phyloP scores from a whole-genome alignment of 2,329 filamentous ascomycete species.

The Aspergillus luchuensis region DNA sequence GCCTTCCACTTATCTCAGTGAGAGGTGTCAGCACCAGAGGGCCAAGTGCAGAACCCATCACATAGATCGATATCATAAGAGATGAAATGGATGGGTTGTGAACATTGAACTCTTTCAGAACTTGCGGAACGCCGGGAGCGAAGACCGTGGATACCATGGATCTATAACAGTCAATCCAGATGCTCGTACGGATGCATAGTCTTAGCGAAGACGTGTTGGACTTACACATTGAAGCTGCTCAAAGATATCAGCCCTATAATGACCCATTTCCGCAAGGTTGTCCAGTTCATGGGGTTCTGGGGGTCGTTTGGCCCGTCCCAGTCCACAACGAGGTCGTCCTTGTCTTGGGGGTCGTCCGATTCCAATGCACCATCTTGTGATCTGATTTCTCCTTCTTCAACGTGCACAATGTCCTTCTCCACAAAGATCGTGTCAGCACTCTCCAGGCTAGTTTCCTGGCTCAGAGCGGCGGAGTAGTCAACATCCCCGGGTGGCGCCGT shows the following conservation, averaged over 20 bases:
- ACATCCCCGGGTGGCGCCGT: conserved; percentile 1
- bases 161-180: conserved; percentile 10
- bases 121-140: conserved; percentile 37
- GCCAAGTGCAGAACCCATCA: conserved; percentile 60
- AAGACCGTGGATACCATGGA: conserved; percentile 45
- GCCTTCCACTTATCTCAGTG: conserved; percentile 65
- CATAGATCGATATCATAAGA: conserved; percentile 60
- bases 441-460: conserved; percentile 10
- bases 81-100: conserved; percentile 44
- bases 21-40: conserved; percentile 60
- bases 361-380: conserved; percentile 6
- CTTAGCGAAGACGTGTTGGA: not conserved
- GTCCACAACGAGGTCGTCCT: conserved; percentile 13
- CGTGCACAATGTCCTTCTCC: conserved; percentile 13
- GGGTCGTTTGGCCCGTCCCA: conserved; percentile 21
- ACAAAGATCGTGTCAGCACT: conserved; percentile 4
- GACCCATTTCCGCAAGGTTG: conserved; percentile 18
- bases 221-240: conserved; percentile 24
- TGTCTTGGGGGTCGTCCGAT: conserved; percentile 11
- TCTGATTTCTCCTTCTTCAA: conserved; percentile 3
- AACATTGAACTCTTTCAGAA: conserved; percentile 49
- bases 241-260: conserved; percentile 22
- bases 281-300: conserved; percentile 23
- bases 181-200: not conserved
- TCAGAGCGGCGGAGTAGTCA: conserved; percentile 9